Percentiles rank a stretch among this genome's conserved stretches.
Evolutionary conservation across 495 filamentous ascomycete genomes (phyloP).

Genomic region (Podospora anserina): DNA sequence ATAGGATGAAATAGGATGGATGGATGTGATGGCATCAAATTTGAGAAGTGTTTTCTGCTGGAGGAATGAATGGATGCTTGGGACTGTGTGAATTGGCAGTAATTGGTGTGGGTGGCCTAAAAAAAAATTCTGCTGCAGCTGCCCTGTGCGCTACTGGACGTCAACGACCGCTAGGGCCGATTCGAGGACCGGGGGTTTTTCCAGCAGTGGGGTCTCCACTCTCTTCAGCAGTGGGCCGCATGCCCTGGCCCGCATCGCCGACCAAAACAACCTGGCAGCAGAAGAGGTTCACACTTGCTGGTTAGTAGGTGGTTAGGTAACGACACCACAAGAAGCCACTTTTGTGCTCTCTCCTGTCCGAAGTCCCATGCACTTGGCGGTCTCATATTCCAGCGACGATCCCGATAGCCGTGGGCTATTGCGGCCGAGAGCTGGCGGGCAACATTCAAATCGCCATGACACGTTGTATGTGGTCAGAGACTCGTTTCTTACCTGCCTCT

Average conservation of each 20-base stretch:
- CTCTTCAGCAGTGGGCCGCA: neutral
- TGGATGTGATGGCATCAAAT: neutral
- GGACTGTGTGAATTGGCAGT: constrained; percentile 5
- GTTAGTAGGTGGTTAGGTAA: neutral
- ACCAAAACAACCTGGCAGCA: neutral
- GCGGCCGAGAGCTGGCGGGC: constrained; percentile 9
- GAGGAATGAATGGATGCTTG: neutral
- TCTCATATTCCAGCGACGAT: constrained; percentile 15
- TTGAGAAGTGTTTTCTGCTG: no score
- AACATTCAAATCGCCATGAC: constrained; percentile 14
- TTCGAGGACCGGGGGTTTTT: constrained; percentile 3
- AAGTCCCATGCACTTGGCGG: constrained; percentile 24
- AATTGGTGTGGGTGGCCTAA: constrained; percentile 3
- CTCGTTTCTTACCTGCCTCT: neutral
- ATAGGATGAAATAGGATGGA: neutral
- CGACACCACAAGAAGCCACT: neutral
- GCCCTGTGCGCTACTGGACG: neutral
- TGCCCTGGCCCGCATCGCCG: constrained; percentile 3
- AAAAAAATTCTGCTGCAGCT: neutral
- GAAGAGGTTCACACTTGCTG: no score
- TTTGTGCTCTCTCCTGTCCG: neutral
- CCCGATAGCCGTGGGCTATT: constrained; percentile 5
- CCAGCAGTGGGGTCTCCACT: neutral
- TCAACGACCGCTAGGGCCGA: constrained; percentile 3
- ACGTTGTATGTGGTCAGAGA: constrained; percentile 22